Evolutionary conservation across 225 moss, liverwort and hornwort genomes (phyloP), one percentile per base, ranked within the genome.

Genomic region (Rhytidiadelphus loreus): DNA sequence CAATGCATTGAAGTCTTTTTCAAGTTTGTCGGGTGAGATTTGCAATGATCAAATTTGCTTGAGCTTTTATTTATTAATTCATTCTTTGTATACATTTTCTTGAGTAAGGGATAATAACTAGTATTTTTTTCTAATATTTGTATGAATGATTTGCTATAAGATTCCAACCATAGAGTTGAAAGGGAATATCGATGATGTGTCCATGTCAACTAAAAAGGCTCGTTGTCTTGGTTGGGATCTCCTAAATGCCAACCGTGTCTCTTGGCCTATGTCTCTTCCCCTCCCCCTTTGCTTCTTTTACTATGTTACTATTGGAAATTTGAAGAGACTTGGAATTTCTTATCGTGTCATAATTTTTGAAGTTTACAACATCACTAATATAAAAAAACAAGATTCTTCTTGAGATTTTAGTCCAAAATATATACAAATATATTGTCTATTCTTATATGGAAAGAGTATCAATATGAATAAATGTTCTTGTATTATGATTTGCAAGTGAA

Each of bases 221-320:
- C 13, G 83, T 79, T 87, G 85, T 87, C 63, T 82, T 85, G 18
- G 61, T 91, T 88, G 83, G 76, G 3, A 89, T 93, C 91, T 89
- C 92, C 23, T 88, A 46, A 88, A 73, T 82, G 82, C 46, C 60
- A 89, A 81, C 0, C 8, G 89, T 93, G 93, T 89, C 93, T 90
- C 78, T 93, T 93, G 92, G 81, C 5, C 84, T 20, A 89, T 90
- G 90, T 77, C 93, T 89, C 90, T 92, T 92, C 88, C 82, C 41
- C 86, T 81, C 88, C 50, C 20, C 62, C 29, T 69, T 39, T 64
- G 77, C 35, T 24, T 88, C 55, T 71, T 84, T 89, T 78, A 44
- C 39, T 74, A 46, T 64, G 74, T 86, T 86, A 52, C 8, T 89
- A 2, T 83, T 87, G 10, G 52, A 35, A 83, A n/a, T 85, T 88